Evolutionary conservation across 257 asterid species (phyloP).

Genomic region (Linaria vulgaris): DNA sequence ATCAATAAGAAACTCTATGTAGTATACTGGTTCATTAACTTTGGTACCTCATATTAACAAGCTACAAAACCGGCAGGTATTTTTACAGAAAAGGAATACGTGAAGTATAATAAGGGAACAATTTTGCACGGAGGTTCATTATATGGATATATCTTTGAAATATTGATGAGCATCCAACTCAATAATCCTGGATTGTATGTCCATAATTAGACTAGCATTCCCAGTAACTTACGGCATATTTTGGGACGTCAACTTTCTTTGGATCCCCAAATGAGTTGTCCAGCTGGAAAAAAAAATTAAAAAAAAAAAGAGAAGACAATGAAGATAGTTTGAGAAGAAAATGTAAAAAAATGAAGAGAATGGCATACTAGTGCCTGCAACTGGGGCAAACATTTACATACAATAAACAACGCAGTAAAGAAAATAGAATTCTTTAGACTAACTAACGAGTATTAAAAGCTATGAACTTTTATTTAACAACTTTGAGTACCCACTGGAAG

Average conservation of each 20-base stretch:
- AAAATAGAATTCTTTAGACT: no score
- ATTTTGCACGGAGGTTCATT: conserved; percentile 3
- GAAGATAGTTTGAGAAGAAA: conserved; percentile 19
- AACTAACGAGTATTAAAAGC: not conserved
- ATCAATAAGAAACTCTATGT: not conserved
- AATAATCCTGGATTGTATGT: conserved; percentile 9
- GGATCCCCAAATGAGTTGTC: conserved; percentile 32
- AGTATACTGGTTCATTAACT: not conserved
- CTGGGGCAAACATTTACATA: conserved; percentile 1
- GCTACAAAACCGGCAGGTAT: conserved; percentile 11
- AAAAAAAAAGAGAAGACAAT: no score
- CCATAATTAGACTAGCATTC: conserved; percentile 17
- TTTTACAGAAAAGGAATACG: not conserved
- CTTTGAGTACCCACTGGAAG: no score
- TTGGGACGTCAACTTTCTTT: conserved; percentile 57
- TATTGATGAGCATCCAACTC: conserved; percentile 7
- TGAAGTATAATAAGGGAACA: not conserved
- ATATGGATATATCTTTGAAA: not conserved
- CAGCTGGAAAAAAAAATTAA: conserved; percentile 52
- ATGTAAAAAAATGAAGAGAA: conserved; percentile 16
- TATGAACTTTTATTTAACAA: not conserved
- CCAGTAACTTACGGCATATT: conserved; percentile 78
- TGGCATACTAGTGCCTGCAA: not conserved
- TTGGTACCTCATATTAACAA: not conserved
- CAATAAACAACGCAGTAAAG: not conserved